Base-by-base conservation (phyloP, 306 rosid genomes). In the Sophora flavescens region DNA sequence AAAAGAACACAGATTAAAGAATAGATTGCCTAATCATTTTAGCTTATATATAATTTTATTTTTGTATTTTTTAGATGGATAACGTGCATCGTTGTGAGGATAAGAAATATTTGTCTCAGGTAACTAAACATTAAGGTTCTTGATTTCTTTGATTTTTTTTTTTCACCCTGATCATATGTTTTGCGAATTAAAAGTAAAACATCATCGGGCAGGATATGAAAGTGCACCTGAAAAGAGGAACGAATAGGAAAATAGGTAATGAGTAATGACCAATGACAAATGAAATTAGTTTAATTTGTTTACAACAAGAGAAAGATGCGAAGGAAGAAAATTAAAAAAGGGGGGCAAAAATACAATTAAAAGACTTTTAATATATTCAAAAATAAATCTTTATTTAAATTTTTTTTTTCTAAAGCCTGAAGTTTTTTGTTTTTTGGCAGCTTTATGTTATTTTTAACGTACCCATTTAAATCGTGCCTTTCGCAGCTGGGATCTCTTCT, bases 1-100 rank as follows among this genome's bases (percentile, higher is more conserved):
- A 13, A 63, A 63, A 75, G 35, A 42, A 57, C 68, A 67, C 26
- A 47, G 44, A 15, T 65, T 16, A 65, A 70, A 72, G 72, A 82
- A 58, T 59, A 78, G n/a, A 65, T 58, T 44, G 66, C 54, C 9
- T 8, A 32, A 39, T 16, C 67, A 38, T 82, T 52, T 12, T 44
- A 15, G 6, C 35, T 60, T 38, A 26, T 5, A 38, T 41, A 14
- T n/a, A n/a, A n/a, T 2, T 45, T 22, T 33, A 28, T 7, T 51
- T 44, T 41, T 33, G 6, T 53, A 15, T n/a, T 30, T 22, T 41
- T 36, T 42, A 76, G 33, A 6, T 56, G 45, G 32, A 47, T 60
- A 22, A 72, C 10, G 1, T 6, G 10, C 9, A 6, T 41, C 54
- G 65, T 16, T 11, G 53, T 50, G 33, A 68, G 48, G 6, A 12